Conservation (phyloP, 2,329 filamentous ascomycete genomes). For the Cladophialophora carrionii region DNA sequence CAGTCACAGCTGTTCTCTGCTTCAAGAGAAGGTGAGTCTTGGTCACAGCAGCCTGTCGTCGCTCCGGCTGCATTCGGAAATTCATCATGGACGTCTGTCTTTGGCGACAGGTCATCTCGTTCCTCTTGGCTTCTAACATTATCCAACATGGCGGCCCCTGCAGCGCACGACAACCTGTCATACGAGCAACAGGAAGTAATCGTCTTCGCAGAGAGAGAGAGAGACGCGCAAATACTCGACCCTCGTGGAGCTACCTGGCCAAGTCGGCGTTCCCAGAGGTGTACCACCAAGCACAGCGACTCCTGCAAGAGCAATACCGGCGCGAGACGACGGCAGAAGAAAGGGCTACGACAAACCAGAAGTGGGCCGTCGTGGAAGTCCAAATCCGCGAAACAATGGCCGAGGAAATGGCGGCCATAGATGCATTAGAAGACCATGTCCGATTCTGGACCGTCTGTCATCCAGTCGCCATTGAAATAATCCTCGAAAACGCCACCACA, state of each 20-base stretch:
- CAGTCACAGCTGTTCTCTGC: background rate
- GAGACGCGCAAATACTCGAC: background rate
- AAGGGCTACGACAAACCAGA: background rate
- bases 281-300: background rate
- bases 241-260: background rate
- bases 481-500: background rate
- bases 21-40: background rate
- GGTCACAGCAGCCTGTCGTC: background rate
- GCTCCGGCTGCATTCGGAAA: background rate
- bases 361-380: background rate
- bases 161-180: background rate
- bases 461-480: background rate
- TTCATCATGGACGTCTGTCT: background rate
- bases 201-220: slow-evolving; percentile 3
- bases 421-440: background rate
- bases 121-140: background rate
- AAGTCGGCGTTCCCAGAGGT: background rate
- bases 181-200: background rate
- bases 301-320: background rate
- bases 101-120: background rate
- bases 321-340: background rate
- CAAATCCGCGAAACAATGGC: background rate
- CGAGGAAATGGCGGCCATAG: background rate
- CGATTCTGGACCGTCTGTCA: background rate
- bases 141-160: background rate